Percentiles rank a stretch among this genome's conserved stretches.
These are phyloP conservation scores for Ophiostoma australiae DNA, from an alignment of 2,329 filamentous ascomycete species.

Conservation along the genomic window DNA sequence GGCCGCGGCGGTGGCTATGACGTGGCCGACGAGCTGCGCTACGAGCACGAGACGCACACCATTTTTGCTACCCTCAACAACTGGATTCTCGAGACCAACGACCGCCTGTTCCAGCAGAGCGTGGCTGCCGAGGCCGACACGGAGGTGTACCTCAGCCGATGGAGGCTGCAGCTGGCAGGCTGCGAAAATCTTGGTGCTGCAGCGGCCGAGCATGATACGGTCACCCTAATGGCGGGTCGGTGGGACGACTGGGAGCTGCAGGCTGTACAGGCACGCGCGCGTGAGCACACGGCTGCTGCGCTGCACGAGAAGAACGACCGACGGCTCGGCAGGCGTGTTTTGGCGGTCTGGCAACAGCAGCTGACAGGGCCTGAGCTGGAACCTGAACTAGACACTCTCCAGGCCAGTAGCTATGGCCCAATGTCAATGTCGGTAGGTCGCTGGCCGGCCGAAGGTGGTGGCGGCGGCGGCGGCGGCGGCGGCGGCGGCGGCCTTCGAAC, in stretches of 20 bases:
- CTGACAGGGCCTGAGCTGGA: slow-evolving; percentile 16
- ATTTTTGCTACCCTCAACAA: slow-evolving; percentile 23
- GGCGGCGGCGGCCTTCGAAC: not conserved
- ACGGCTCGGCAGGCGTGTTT: slow-evolving; percentile 24
- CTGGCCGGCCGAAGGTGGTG: not conserved
- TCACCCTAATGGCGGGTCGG: slow-evolving; percentile 16
- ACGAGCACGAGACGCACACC: slow-evolving; percentile 19
- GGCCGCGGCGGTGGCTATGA: slow-evolving; percentile 10
- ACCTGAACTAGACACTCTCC: slow-evolving; percentile 5
- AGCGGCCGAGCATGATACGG: slow-evolving; percentile 25
- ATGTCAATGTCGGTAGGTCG: not conserved
- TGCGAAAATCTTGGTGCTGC: slow-evolving; percentile 20
- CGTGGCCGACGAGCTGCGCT: slow-evolving; percentile 22
- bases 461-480: too few relatives aligned
- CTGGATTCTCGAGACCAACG: slow-evolving; percentile 29
- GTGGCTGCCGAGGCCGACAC: slow-evolving; percentile 27
- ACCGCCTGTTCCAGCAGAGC: slow-evolving; percentile 24
- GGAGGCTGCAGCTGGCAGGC: slow-evolving; percentile 22
- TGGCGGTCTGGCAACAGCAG: slow-evolving; percentile 26
- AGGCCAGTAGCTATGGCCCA: slow-evolving; percentile 16
- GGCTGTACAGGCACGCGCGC: slow-evolving; percentile 28
- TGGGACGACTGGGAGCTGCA: slow-evolving; percentile 30
- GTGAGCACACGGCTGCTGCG: slow-evolving; percentile 26
- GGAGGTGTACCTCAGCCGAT: slow-evolving; percentile 26
- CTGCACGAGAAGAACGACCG: slow-evolving; percentile 29